Evolutionary conservation across 78 protist species (phyloP).

Genomic region (Dictyostelium firmibasis): DNA sequence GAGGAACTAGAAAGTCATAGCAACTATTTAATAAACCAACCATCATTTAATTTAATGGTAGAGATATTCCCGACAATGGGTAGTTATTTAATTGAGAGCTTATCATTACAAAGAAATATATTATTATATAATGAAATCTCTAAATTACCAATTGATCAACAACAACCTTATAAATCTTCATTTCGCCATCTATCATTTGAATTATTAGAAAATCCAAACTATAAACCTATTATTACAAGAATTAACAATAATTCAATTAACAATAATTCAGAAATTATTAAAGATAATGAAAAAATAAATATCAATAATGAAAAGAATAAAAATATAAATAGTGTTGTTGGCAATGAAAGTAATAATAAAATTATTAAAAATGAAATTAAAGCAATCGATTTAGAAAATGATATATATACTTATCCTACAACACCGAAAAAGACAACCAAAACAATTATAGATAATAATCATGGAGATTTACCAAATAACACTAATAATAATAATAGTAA

Average conservation of each 20-base stretch:
- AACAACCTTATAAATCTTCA: background rate
- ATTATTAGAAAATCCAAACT: background rate
- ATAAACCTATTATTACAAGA: background rate
- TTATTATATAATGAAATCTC: background rate
- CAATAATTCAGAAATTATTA: too few relatives aligned
- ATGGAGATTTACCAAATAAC: background rate
- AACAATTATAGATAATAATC: background rate
- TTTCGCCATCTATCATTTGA: background rate
- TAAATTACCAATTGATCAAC: background rate
- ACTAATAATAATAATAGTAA: too few relatives aligned
- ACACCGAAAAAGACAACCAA: background rate
- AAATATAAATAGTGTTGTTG: background rate
- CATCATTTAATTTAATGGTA: background rate
- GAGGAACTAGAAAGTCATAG: background rate
- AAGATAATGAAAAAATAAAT: background rate
- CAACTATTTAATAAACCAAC: background rate
- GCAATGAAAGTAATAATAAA: background rate
- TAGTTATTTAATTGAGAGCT: background rate
- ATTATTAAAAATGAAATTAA: background rate
- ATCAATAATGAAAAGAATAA: background rate
- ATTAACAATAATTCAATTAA: background rate
- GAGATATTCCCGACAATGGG: background rate
- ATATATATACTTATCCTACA: background rate
- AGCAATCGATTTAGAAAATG: background rate
- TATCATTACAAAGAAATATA: background rate